Evolutionary conservation across 2,329 filamentous ascomycete species (phyloP).

Genomic region (Monilinia laxa): DNA sequence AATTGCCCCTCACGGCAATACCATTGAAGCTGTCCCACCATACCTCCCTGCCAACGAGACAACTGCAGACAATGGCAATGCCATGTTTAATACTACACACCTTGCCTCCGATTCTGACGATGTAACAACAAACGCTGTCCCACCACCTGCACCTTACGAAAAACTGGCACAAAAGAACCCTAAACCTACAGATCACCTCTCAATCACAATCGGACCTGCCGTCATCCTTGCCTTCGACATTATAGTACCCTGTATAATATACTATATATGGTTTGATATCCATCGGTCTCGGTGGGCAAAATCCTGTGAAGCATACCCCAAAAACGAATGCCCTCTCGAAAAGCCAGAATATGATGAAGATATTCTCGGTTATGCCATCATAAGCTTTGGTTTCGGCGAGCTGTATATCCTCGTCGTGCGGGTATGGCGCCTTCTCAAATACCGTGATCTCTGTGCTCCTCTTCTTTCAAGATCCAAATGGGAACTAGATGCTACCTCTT

Average conservation of each 20-base stretch:
- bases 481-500: constrained; percentile 33
- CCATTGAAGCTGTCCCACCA: not conserved
- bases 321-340: constrained; percentile 23
- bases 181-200: constrained; percentile 31
- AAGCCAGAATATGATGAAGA: constrained; percentile 30
- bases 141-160: constrained; percentile 25
- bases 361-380: constrained; percentile 32
- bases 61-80: constrained; percentile 9
- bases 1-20: constrained; percentile 2
- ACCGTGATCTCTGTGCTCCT: constrained; percentile 31
- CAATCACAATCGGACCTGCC: constrained; percentile 32
- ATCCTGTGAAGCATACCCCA: constrained; percentile 24
- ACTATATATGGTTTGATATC: constrained; percentile 26
- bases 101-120: constrained; percentile 8
- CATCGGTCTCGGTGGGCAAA: constrained; percentile 26
- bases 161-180: constrained; percentile 33
- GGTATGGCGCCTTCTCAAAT: constrained; percentile 25
- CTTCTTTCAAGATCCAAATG: constrained; percentile 30
- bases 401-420: constrained; percentile 31
- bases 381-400: constrained; percentile 31
- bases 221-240: constrained; percentile 33
- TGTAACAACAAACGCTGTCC: not conserved
- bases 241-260: constrained; percentile 33
- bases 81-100: constrained; percentile 6
- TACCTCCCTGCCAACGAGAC: not conserved